Percentiles rank a stretch among this genome's conserved stretches.
Evolutionary conservation across 192 early-diverging fungal genomes (phyloP).

Genomic region (Geranomyces michiganensis): DNA sequence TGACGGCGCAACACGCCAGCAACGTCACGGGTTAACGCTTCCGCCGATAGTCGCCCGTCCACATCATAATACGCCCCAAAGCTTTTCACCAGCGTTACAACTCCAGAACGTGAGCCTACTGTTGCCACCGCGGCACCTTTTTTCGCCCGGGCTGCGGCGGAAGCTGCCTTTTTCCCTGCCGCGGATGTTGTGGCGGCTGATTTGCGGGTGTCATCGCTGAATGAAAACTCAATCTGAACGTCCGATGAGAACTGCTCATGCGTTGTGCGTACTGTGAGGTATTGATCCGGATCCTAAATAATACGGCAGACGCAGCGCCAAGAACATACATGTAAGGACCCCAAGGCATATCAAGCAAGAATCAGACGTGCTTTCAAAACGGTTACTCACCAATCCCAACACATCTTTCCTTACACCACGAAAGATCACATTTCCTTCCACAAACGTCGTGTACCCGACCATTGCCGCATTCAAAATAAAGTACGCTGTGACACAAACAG

Average conservation of each 20-base stretch:
- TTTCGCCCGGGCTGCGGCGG: background rate
- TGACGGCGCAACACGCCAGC: background rate
- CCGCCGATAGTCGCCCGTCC: constrained; percentile 39
- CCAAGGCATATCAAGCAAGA: no score
- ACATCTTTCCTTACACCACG: constrained; percentile 38
- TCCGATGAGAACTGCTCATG: constrained; percentile 34
- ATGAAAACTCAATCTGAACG: constrained; percentile 31
- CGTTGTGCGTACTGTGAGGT: constrained; percentile 25
- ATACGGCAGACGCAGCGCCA: no score
- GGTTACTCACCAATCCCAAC: constrained; percentile 30
- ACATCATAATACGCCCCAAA: constrained; percentile 49
- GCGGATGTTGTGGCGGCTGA: background rate
- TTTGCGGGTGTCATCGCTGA: background rate
- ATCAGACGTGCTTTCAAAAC: background rate
- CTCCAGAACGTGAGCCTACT: constrained; percentile 8
- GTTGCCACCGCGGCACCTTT: background rate
- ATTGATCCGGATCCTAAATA: constrained; percentile 38
- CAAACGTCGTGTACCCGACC: constrained; percentile 33
- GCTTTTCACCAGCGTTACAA: constrained; percentile 17
- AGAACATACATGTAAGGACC: no score
- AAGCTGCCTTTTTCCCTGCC: background rate
- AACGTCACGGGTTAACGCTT: constrained; percentile 29
- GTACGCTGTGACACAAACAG: constrained; percentile 42
- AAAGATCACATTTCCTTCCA: constrained; percentile 51
- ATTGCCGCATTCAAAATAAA: constrained; percentile 44